Conservation (phyloP, 2,329 filamentous ascomycete species). For the Fusarium compactum region DNA sequence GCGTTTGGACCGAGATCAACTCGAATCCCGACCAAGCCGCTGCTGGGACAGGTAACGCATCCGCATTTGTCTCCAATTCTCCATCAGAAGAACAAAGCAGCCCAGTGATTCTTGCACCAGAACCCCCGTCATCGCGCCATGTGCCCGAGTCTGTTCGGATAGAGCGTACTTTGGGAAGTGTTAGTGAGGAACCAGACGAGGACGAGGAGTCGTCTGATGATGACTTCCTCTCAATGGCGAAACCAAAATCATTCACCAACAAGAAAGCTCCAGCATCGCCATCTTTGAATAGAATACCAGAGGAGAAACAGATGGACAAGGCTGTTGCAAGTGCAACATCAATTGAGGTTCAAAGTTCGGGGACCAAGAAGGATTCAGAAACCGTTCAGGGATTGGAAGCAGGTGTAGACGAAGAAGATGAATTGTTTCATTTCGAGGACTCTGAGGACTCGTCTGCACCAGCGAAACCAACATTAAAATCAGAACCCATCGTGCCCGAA, state of each 20-base stretch:
- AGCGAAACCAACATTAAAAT: constrained; percentile 45
- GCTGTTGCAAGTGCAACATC: constrained; percentile 5
- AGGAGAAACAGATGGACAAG: constrained; percentile 15
- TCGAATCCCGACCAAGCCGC: constrained; percentile 48
- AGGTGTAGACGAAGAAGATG: constrained; percentile 49
- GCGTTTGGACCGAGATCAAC: constrained; percentile 64
- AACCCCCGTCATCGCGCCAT: constrained; percentile 31
- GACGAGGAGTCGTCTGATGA: constrained; percentile 55
- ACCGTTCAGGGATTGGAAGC: constrained; percentile 26
- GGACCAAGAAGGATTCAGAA: not conserved
- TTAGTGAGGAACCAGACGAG: constrained; percentile 47
- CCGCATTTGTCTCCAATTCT: constrained; percentile 15
- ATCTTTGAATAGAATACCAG: constrained; percentile 22
- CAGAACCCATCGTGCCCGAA: constrained; percentile 46
- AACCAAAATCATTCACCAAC: constrained; percentile 49
- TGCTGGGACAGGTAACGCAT: constrained; percentile 34
- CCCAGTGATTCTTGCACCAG: constrained; percentile 27
- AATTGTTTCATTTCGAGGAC: constrained; percentile 64
- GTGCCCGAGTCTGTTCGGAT: constrained; percentile 35
- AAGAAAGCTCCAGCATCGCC: constrained; percentile 43
- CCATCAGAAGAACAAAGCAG: constrained; percentile 7
- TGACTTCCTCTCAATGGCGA: constrained; percentile 57
- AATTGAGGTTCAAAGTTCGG: constrained; percentile 9
- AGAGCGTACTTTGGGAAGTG: constrained; percentile 39
- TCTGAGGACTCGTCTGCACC: constrained; percentile 50